A percentile compares a stretch with the other conserved stretches of the same genome.
These are phyloP conservation scores for Coniferiporia sulphurascens DNA, from an alignment of 1,284 basidiomycete genomes.

Conservation along the genomic window DNA sequence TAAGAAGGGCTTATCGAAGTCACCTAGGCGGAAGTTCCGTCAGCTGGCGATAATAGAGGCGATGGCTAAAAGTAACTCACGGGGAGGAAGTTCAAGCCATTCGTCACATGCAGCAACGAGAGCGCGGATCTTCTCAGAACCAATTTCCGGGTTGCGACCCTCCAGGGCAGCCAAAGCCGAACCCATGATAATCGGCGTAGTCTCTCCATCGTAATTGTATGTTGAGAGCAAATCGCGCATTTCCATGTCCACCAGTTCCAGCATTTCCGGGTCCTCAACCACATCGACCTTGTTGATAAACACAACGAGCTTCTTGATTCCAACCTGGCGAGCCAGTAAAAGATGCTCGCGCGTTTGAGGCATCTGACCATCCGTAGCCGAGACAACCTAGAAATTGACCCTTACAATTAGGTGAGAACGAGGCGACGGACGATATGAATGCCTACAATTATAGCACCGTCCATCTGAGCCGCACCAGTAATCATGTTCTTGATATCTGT, in stretches of 20 bases:
- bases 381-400: slow-evolving; percentile 59
- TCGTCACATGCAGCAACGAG: slow-evolving; percentile 86
- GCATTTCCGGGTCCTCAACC: slow-evolving; percentile 96
- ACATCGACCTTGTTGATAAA: slow-evolving; percentile 99
- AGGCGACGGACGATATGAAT: neutral
- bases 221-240: slow-evolving; percentile 95
- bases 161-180: slow-evolving; percentile 96
- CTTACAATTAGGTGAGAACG: neutral
- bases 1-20: slow-evolving; percentile 97
- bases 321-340: slow-evolving; percentile 95
- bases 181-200: slow-evolving; percentile 95
- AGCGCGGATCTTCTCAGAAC: slow-evolving; percentile 78
- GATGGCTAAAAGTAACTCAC: slow-evolving; percentile 41
- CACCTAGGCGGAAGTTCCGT: slow-evolving; percentile 46
- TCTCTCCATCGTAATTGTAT: slow-evolving; percentile 96
- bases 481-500: slow-evolving; percentile 98
- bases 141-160: slow-evolving; percentile 75
- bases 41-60: slow-evolving; percentile 4
- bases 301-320: slow-evolving; percentile 96
- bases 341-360: slow-evolving; percentile 99
- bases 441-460: slow-evolving; percentile 83
- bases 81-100: slow-evolving; percentile 94
- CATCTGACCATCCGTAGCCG: slow-evolving; percentile 99
- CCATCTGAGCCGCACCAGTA: slow-evolving; percentile 99
- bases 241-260: slow-evolving; percentile 99